Base-by-base conservation (phyloP, 352 stramenopile species). In the Peronospora belbahrii region DNA sequence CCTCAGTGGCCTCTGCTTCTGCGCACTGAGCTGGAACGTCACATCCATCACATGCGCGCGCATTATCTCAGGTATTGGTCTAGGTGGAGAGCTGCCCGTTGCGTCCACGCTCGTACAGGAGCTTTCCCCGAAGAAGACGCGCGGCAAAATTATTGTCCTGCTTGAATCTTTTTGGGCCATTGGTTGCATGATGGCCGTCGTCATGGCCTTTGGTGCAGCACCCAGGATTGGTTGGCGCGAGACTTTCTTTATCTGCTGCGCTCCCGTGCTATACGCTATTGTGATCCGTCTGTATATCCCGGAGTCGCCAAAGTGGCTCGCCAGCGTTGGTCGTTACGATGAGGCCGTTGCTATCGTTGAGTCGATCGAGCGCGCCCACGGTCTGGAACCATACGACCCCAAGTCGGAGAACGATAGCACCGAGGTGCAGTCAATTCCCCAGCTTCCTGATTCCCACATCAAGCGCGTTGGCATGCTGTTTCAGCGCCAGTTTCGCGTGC, bases 221-320 rank as follows among this genome's bases (percentile, higher is more conserved):
- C 70, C 70, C 9, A 39, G 53, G 18, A 74, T 82, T 13, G 70
- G 69, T 32, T 87, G 75, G 75, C 70, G 75, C 14, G 54, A 76
- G 22, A 76, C 73, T 11, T 85, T 78, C 34, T 73, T 70, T 39
- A 41, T 85, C 7, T 80, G 52, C 45, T 75, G 58, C 38, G 73
- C 71, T 31, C 59, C 61, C 3, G 70, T 79, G 11, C 4, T 87
- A 2, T 87, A 77, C 40, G 62, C 67, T 6, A 56, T 56, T 25
- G 60, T 74, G 6, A 70, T 87, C 24, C 65, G 67, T 14, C 65
- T 78, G 22, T 63, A 39, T 18, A 66, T 85, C 32, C 75, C 70
- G 0, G 75, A 87, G 54, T 85, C 72, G n/a, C 72, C 75, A 33
- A 82, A 83, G 53, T 87, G 75, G 75, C 59, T 85, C 7, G 75